phyloP scores from a whole-genome alignment of 768 basidiomycete species.

The Baorangia bicolor region DNA sequence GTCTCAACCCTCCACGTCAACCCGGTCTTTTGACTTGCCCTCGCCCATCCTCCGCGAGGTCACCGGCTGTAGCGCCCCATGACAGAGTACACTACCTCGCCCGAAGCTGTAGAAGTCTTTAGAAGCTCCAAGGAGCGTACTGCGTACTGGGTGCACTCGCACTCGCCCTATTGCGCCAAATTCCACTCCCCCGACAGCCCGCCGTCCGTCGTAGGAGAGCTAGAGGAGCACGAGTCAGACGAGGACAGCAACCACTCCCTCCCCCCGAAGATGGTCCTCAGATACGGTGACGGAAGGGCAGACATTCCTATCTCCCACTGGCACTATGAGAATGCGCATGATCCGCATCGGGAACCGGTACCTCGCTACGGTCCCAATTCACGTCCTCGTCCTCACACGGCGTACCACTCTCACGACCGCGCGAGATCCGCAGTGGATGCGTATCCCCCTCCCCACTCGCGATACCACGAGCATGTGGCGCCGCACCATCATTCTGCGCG shows the following conservation, averaged over 20 bases:
- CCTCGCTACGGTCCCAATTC: slow-evolving; percentile 25
- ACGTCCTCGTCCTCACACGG: slow-evolving; percentile 28
- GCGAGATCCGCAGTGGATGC: slow-evolving; percentile 37
- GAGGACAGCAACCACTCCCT: slow-evolving; percentile 43
- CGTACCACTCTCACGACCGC: slow-evolving; percentile 37
- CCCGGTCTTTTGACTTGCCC: background rate
- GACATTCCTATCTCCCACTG: slow-evolving; percentile 62
- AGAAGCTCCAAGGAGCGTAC: slow-evolving; percentile 62
- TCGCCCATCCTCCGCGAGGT: background rate
- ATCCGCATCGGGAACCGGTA: slow-evolving; percentile 5
- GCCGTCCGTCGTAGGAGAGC: slow-evolving; percentile 43
- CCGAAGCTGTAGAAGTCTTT: slow-evolving; percentile 57
- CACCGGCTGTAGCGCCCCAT: slow-evolving; percentile 32
- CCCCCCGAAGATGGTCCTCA: slow-evolving; percentile 73
- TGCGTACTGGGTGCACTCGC: slow-evolving; percentile 59
- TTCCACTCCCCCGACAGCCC: slow-evolving; percentile 61
- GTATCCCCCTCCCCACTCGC: slow-evolving; percentile 31
- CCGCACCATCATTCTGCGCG: slow-evolving; percentile 13
- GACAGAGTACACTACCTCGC: slow-evolving; percentile 64
- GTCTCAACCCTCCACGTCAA: background rate
- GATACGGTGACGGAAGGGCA: slow-evolving; percentile 61
- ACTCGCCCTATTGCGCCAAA: slow-evolving; percentile 33
- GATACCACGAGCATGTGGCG: slow-evolving; percentile 26
- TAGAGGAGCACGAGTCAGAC: slow-evolving; percentile 42
- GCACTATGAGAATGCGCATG: slow-evolving; percentile 30